These are phyloP conservation scores for Peniophora sp. DNA, from an alignment of 1,284 basidiomycete genomes.

Conservation along the genomic window DNA sequence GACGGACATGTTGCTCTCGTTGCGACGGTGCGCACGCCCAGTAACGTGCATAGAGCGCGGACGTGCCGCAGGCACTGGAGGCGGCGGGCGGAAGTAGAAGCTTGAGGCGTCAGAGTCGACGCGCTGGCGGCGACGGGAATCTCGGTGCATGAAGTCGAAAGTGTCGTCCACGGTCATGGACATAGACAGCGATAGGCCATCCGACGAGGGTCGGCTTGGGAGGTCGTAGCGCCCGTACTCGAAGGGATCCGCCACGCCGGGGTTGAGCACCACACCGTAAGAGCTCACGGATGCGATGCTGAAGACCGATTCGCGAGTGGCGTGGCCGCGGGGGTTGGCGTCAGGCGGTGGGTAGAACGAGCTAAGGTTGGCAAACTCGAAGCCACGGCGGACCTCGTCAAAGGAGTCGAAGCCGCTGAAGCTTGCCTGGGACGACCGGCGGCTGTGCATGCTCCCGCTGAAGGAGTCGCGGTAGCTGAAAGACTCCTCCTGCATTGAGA, in stretches of 20 bases:
- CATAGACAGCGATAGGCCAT: conserved; percentile 46
- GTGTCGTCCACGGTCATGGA: conserved; percentile 59
- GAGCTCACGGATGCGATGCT: conserved; percentile 81
- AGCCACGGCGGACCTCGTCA: conserved; percentile 63
- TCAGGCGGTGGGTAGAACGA: conserved; percentile 55
- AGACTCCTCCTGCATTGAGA: conserved; percentile 16
- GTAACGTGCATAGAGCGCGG: conserved; percentile 23
- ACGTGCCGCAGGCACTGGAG: conserved; percentile 18
- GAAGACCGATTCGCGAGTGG: conserved; percentile 53
- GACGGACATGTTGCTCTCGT: conserved; percentile 38
- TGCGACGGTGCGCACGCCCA: conserved; percentile 35
- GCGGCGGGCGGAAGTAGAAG: conserved; percentile 51
- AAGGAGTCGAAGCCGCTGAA: conserved; percentile 68
- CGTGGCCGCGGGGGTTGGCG: conserved; percentile 28
- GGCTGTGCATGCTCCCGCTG: conserved; percentile 26
- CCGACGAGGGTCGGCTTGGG: conserved; percentile 45
- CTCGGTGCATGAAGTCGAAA: conserved; percentile 51
- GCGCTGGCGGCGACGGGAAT: conserved; percentile 36
- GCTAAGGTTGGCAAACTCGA: conserved; percentile 58
- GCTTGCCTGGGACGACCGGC: conserved; percentile 47
- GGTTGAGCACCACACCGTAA: conserved; percentile 61
- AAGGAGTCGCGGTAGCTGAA: conserved; percentile 12
- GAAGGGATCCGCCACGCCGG: conserved; percentile 65
- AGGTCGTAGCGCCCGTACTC: conserved; percentile 54
- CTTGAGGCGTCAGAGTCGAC: conserved; percentile 73